Percentiles rank a stretch among this genome's conserved stretches.
These are phyloP conservation scores for Calophaca sinica DNA, from an alignment of 306 rosid genomes.

Conservation along the genomic window DNA sequence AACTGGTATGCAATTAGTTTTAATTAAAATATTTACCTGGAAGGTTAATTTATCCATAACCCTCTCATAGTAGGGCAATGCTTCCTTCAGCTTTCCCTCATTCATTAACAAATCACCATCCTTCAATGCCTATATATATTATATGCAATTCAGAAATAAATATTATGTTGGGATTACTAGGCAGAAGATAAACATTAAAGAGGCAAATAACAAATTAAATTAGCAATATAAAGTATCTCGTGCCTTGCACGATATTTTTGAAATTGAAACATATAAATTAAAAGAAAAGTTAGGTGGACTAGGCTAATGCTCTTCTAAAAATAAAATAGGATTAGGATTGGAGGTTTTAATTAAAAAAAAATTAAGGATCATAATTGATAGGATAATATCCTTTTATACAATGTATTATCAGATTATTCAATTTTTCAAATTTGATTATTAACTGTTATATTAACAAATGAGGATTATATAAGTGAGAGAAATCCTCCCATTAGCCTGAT, in stretches of 20 bases:
- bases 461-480: too few species aligned
- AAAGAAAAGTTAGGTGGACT: too few species aligned
- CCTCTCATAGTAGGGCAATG: conserved; percentile 73
- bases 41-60: conserved; percentile 75
- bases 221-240: not conserved
- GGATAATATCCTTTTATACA: too few species aligned
- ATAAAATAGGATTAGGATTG: not conserved
- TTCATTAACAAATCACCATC: conserved; percentile 84
- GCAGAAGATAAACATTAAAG: conserved; percentile 12
- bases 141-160: not conserved
- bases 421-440: too few species aligned
- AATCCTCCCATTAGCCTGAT: too few species aligned
- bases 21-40: conserved; percentile 60
- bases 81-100: conserved; percentile 71
- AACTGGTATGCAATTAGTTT: conserved; percentile 9
- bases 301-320: too few species aligned
- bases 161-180: conserved; percentile 13
- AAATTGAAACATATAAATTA: not conserved
- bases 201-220: conserved; percentile 21
- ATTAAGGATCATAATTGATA: too few species aligned
- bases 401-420: too few species aligned
- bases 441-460: too few species aligned
- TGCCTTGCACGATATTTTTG: not conserved
- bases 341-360: not conserved
- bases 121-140: conserved; percentile 60